These are phyloP conservation scores for Phenoliferia sp. DNA, from an alignment of 1,284 basidiomycete genomes.

Conservation along the genomic window DNA sequence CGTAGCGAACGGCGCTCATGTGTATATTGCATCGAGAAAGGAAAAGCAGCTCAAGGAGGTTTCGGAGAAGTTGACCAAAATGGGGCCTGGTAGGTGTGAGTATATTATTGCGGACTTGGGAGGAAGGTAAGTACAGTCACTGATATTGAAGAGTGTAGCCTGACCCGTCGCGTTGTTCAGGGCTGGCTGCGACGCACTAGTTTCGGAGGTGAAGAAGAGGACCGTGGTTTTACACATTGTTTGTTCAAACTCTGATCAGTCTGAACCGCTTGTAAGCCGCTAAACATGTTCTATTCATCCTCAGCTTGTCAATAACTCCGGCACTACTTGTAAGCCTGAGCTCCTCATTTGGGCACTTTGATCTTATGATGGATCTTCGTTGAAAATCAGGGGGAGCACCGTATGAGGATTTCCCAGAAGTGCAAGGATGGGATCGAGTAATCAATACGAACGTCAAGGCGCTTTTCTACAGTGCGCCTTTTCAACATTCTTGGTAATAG, in stretches of 20 bases:
- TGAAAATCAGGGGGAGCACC: constrained; percentile 49
- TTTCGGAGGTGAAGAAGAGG: constrained; percentile 60
- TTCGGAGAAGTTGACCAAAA: constrained; percentile 33
- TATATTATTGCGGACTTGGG: constrained; percentile 69
- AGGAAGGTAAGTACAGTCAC: constrained; percentile 5
- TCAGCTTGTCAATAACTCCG: constrained; percentile 72
- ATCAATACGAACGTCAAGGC: constrained; percentile 73
- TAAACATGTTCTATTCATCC: background rate
- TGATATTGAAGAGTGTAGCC: background rate
- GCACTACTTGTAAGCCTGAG: constrained; percentile 33
- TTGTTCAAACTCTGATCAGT: constrained; percentile 30
- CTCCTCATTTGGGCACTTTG: background rate
- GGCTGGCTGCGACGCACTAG: constrained; percentile 72
- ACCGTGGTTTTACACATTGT: constrained; percentile 58
- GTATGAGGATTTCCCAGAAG: constrained; percentile 61
- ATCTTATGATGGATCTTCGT: constrained; percentile 6
- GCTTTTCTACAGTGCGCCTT: constrained; percentile 56
- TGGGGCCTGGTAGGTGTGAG: constrained; percentile 56
- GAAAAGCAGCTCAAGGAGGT: constrained; percentile 65
- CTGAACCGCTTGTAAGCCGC: constrained; percentile 28
- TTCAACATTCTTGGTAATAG: background rate
- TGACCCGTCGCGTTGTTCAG: constrained; percentile 54
- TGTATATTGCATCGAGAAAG: constrained; percentile 79
- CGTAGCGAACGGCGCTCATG: constrained; percentile 68
- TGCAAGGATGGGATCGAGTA: constrained; percentile 72